Percentiles rank a stretch among this genome's conserved stretches.
Conservation (phyloP, 23 red algal species). For the Chondrus crispus region DNA sequence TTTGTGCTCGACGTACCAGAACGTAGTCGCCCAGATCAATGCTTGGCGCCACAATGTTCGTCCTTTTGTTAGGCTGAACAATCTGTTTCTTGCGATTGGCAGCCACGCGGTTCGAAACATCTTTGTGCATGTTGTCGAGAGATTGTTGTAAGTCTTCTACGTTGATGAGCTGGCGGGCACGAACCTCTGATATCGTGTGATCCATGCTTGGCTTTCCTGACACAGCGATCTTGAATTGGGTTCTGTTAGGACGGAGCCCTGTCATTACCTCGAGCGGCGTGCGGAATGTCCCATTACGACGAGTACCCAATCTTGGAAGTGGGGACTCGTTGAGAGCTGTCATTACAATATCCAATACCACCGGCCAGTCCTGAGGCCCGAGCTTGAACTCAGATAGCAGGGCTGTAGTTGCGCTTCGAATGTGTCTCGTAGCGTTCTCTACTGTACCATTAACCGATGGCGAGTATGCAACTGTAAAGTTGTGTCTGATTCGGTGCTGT, state of each 20-base stretch:
- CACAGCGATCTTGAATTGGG: background rate
- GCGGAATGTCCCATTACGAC: background rate
- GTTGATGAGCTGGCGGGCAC: background rate
- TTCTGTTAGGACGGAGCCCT: background rate
- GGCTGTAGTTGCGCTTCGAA: background rate
- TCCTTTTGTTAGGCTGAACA: constrained; percentile 20
- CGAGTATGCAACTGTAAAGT: constrained; percentile 2
- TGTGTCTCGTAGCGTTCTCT: background rate
- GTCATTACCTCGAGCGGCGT: constrained; percentile 20
- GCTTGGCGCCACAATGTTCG: background rate
- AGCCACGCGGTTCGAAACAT: background rate
- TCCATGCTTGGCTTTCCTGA: background rate
- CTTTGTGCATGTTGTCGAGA: background rate
- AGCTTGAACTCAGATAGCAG: constrained; percentile 11
- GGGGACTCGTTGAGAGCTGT: background rate
- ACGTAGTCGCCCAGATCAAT: background rate
- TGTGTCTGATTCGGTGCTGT: constrained; percentile 10
- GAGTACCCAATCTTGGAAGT: background rate
- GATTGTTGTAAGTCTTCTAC: background rate
- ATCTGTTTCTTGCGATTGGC: background rate
- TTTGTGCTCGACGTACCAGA: background rate
- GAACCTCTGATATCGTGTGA: background rate
- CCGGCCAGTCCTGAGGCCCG: background rate
- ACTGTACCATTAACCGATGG: constrained; percentile 27
- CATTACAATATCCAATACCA: background rate